Percentiles rank a stretch among this genome's conserved stretches.
Conservation (phyloP, 2,329 filamentous ascomycete genomes). For the Domatiomyces globalis region DNA sequence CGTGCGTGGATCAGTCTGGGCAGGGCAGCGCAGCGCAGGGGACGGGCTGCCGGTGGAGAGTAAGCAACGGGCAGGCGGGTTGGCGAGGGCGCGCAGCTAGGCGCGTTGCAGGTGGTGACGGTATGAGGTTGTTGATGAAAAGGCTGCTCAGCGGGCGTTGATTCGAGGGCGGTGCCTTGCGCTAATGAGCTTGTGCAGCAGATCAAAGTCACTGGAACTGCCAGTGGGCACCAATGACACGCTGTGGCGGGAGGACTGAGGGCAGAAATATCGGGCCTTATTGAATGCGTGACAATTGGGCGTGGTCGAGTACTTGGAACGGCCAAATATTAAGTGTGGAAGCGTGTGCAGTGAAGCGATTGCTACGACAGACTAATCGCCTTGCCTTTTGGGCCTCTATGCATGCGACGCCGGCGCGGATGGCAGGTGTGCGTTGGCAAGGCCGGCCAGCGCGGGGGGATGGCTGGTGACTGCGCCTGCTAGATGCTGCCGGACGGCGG, state of each 20-base stretch:
- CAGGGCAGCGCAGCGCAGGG: too few species aligned
- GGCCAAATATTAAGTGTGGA: neutral
- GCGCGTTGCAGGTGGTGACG: neutral
- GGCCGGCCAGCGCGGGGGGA: neutral
- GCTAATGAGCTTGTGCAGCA: neutral
- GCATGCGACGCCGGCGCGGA: neutral
- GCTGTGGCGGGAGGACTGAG: neutral
- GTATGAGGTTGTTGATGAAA: neutral
- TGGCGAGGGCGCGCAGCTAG: neutral
- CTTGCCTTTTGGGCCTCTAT: neutral
- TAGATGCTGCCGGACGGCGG: neutral
- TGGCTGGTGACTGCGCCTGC: neutral
- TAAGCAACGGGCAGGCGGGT: neutral
- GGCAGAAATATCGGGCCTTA: neutral
- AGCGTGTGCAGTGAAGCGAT: neutral
- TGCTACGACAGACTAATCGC: neutral
- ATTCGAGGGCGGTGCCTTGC: neutral
- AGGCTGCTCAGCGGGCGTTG: neutral
- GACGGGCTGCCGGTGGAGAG: too few species aligned
- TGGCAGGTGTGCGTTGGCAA: neutral
- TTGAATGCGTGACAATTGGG: neutral
- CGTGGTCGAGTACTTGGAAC: neutral
- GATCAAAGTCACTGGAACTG: neutral
- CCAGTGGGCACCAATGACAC: neutral
- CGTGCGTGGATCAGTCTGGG: neutral